Base-by-base conservation (phyloP, 2,329 filamentous ascomycete species). In the Scedosporium minutisporum region DNA sequence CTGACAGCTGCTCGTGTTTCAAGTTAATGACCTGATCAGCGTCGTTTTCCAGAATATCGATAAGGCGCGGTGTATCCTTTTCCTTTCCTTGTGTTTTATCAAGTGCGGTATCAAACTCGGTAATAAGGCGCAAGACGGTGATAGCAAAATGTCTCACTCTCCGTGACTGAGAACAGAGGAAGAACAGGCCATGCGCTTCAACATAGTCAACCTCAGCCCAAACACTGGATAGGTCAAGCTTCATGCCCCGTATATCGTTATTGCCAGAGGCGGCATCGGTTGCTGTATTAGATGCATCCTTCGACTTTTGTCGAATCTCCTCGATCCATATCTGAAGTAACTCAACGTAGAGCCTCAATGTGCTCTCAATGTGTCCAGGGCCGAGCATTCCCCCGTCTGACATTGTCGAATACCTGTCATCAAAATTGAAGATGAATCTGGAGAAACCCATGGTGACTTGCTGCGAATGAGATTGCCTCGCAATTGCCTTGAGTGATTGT, bases 361-460 rank as follows among this genome's bases (percentile, higher is more conserved):
- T 99, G 67, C 88, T 96, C 72, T 99, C 95, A 63, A 99, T 97
- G 70, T 99, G 95, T 4, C 88, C 90, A 41, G 91, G 87, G 0
- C 93, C 95, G 25, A 99, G 85, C 87, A 99, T 95, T 2, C 95
- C 95, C 38, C 96, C 95, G 70, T 99, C 95, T 9, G 93, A 96
- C 87, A 97, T 97, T 38, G 95, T 97, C 1, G 93, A 91, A 73
- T 99, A 99, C 25, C 93, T 87, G 67, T 96, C 93, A 73, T 99
- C 96, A 72, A 97, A 99, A 68, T 95, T 96, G 78, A 99, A 99
- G 61, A 99, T 99, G 75, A 97, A 99, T 27, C 93, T 84, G 44
- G 95, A 91, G 75, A 99, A 99, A 0, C 95, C 93, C 75, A 96
- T 96, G 0, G 93, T 96, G 3, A 99, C 95, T 73, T 95, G 90